These are phyloP conservation scores for Allium fistulosum DNA, from an alignment of 106 monocot species.

Conservation along the genomic window DNA sequence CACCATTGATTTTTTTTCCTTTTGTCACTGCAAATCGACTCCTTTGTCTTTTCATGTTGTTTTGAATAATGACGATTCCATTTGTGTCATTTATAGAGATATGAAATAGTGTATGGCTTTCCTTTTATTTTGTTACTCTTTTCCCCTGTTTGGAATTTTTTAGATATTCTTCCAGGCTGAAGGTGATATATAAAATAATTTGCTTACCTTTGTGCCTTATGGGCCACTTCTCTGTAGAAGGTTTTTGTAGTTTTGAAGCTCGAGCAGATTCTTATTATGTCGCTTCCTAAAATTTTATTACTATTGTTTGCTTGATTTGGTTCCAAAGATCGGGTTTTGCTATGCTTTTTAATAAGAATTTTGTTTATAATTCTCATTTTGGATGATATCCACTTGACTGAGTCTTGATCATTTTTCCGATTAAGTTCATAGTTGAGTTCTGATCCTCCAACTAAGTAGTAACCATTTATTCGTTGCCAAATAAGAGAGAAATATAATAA, in stretches of 20 bases:
- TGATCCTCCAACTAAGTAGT: background rate
- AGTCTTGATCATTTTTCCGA: background rate
- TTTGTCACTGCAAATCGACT: too few relatives aligned
- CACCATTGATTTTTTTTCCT: too few relatives aligned
- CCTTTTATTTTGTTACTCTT: too few relatives aligned
- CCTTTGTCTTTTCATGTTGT: too few relatives aligned
- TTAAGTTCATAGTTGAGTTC: background rate
- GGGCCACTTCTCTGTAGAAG: constrained; percentile 58
- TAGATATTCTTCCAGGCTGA: background rate
- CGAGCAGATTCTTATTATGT: constrained; percentile 33
- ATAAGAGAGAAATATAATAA: background rate
- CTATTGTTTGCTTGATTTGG: constrained; percentile 3
- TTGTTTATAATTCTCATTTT: constrained; percentile 14
- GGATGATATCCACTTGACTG: constrained; percentile 16
- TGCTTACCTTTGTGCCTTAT: constrained; percentile 43
- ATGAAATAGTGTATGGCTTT: too few relatives aligned
- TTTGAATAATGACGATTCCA: too few relatives aligned
- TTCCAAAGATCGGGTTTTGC: background rate
- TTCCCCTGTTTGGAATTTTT: too few relatives aligned
- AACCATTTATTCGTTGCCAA: background rate
- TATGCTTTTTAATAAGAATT: background rate
- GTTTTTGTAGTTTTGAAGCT: constrained; percentile 56
- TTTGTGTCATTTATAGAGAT: too few relatives aligned
- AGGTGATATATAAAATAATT: background rate
- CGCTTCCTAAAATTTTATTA: background rate